phyloP scores from a whole-genome alignment of 73 alveolate species.

The Uronychia binucleata region DNA sequence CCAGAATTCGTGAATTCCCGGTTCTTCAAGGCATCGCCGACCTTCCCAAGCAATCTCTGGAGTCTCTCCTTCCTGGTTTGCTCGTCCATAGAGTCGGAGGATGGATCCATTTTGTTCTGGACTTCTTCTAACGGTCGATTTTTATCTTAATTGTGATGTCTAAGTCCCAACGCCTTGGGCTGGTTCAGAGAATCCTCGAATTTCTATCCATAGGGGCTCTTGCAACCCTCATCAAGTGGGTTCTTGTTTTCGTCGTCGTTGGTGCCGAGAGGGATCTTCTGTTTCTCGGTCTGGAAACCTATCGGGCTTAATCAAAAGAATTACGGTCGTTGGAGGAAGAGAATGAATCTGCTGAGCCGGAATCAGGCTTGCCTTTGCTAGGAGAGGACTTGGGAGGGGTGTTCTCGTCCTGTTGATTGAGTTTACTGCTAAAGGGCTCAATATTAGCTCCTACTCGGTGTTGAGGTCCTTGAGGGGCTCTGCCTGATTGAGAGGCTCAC shows the following conservation, averaged over 20 bases:
- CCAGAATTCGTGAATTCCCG: too few species aligned
- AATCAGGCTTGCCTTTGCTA: not conserved
- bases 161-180: not conserved
- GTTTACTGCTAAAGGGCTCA: not conserved
- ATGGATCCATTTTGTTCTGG: not conserved
- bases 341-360: not conserved
- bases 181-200: not conserved
- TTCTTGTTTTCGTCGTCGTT: not conserved
- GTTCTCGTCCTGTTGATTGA: not conserved
- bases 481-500: not conserved
- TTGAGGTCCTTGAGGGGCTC: not conserved
- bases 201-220: not conserved
- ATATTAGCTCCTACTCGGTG: not conserved
- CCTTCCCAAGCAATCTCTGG: not conserved
- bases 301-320: not conserved
- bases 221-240: not conserved
- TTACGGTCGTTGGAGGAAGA: not conserved
- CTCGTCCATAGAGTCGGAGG: not conserved
- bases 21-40: not conserved
- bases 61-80: not conserved
- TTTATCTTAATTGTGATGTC: not conserved
- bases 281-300: not conserved
- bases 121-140: not conserved
- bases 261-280: not conserved
- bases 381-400: not conserved